phyloP scores from a whole-genome alignment of 2,329 filamentous ascomycete genomes.

The Aspergillus caelatus region DNA sequence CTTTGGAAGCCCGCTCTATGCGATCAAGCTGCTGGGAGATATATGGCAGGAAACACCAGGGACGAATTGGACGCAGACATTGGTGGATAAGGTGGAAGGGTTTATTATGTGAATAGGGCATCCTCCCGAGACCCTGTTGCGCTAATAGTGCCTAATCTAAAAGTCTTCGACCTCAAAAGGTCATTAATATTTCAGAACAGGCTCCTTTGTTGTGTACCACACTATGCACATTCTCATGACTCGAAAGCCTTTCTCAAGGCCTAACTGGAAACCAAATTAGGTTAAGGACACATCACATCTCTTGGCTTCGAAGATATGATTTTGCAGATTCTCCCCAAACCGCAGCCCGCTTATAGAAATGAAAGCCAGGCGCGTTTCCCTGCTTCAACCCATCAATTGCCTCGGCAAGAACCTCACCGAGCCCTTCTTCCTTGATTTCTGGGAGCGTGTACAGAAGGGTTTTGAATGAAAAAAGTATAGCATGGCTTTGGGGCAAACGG shows the following conservation, averaged over 20 bases:
- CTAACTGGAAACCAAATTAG: background rate
- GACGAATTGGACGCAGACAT: background rate
- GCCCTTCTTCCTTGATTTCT: conserved; percentile 22
- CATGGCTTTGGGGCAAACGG: conserved; percentile 19
- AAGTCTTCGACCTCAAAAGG: background rate
- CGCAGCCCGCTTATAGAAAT: background rate
- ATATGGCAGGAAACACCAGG: background rate
- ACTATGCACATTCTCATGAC: background rate
- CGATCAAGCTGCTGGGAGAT: background rate
- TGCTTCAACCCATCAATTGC: conserved; percentile 24
- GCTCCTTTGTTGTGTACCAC: background rate
- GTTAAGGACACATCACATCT: background rate
- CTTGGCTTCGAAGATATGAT: background rate
- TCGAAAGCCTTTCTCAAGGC: background rate
- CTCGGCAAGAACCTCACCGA: conserved; percentile 17
- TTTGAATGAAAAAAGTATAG: conserved; percentile 25
- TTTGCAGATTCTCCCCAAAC: background rate
- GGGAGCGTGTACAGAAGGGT: conserved; percentile 25
- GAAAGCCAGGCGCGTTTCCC: conserved; percentile 18
- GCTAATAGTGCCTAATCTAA: background rate
- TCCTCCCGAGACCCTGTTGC: background rate
- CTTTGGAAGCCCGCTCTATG: background rate
- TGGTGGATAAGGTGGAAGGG: background rate
- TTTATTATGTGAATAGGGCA: background rate
- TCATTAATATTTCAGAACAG: background rate